phyloP scores from a whole-genome alignment of 805 yeast species.

The Metschnikowia picachoensis region DNA sequence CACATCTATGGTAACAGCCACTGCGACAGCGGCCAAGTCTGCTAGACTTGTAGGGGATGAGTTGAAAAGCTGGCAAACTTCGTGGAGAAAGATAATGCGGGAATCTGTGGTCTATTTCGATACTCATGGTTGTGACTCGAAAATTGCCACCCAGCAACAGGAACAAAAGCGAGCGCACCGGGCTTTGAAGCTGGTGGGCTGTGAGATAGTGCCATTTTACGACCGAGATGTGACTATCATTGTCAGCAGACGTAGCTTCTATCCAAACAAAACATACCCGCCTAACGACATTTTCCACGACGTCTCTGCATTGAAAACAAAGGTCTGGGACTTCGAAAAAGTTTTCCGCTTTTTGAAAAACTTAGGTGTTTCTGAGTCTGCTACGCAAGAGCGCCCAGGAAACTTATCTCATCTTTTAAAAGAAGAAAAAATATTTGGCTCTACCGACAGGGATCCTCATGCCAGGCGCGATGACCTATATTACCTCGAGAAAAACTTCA shows the following conservation, averaged over 20 bases:
- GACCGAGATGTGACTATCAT: conserved; percentile 70
- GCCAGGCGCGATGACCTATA: conserved; percentile 82
- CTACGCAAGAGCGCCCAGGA: conserved; percentile 17
- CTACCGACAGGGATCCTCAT: conserved; percentile 82
- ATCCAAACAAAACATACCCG: conserved; percentile 39
- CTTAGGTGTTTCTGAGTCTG: conserved; percentile 36
- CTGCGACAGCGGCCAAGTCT: conserved; percentile 12
- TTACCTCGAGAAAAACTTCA: conserved; percentile 67
- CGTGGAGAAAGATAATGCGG: conserved; percentile 61
- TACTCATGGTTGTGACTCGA: conserved; percentile 39
- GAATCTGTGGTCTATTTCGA: conserved; percentile 62
- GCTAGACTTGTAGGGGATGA: conserved; percentile 43
- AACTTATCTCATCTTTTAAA: conserved; percentile 53
- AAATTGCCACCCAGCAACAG: conserved; percentile 30
- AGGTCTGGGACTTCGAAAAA: conserved; percentile 87
- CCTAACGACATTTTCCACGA: conserved; percentile 61
- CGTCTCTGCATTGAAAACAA: conserved; percentile 58
- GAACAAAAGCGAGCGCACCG: conserved; percentile 42
- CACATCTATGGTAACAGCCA: conserved; percentile 3
- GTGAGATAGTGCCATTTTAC: conserved; percentile 42
- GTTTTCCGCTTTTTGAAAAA: conserved; percentile 73
- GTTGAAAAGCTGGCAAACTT: conserved; percentile 56
- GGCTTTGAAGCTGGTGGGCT: conserved; percentile 47
- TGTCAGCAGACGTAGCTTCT: conserved; percentile 58
- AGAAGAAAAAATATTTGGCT: conserved; percentile 83